phyloP scores from a whole-genome alignment of 192 early-diverging fungal species.

The Diversispora eburnea region DNA sequence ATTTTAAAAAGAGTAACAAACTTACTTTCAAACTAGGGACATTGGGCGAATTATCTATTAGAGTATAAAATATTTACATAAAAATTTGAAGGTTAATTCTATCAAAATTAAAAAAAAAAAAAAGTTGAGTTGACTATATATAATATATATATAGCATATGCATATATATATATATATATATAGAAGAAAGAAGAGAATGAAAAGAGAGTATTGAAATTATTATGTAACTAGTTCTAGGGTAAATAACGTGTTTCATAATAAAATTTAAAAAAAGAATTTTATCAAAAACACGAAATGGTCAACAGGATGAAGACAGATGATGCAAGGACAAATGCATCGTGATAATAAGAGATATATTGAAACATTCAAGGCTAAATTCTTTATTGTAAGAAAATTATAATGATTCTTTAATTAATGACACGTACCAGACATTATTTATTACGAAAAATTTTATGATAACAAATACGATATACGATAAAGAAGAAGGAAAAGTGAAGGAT shows the following conservation, averaged over 20 bases:
- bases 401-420: background rate
- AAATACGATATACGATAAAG: conserved; percentile 7
- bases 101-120: background rate
- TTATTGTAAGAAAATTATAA: background rate
- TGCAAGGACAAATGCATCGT: no score
- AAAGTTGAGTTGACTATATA: background rate
- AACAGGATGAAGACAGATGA: no score
- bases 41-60: conserved; percentile 9
- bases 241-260: no score
- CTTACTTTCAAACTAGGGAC: conserved; percentile 14
- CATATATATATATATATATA: no score
- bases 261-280: no score
- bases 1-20: background rate
- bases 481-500: conserved; percentile 1
- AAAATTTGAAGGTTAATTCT: background rate
- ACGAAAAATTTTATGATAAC: background rate
- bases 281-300: no score
- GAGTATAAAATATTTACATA: background rate
- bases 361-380: background rate
- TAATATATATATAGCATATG: no score
- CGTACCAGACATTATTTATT: conserved; percentile 26
- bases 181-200: no score
- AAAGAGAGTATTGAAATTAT: no score
- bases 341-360: background rate
- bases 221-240: no score